A percentile compares a stretch with the other conserved stretches of the same genome.
Evolutionary conservation across 2,329 filamentous ascomycete genomes (phyloP).

Genomic region (Ophiocordyceps robertsii): DNA sequence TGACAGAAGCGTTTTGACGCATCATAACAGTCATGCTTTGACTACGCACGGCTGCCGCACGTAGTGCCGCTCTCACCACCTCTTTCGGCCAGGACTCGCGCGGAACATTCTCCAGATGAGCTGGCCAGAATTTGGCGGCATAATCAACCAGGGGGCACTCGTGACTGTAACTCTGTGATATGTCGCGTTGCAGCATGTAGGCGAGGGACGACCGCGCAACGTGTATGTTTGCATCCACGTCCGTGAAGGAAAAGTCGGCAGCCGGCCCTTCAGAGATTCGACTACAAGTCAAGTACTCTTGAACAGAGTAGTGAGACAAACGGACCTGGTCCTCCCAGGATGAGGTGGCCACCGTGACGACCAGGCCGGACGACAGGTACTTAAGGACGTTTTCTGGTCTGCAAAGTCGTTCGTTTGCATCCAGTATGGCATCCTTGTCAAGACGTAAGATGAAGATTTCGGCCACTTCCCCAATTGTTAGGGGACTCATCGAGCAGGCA

Average conservation of each 20-base stretch:
- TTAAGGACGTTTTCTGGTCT: not conserved
- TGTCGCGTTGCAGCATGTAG: not conserved
- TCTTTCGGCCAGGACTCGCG: not conserved
- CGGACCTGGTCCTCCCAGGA: not conserved
- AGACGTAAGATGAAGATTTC: conserved; percentile 2
- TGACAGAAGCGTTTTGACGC: too few species aligned
- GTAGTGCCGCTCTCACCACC: not conserved
- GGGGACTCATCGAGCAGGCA: not conserved
- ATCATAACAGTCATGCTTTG: not conserved
- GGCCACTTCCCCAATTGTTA: not conserved
- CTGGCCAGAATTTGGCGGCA: not conserved
- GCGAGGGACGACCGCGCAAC: conserved; percentile 1
- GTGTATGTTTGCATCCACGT: not conserved
- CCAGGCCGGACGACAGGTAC: conserved; percentile 1
- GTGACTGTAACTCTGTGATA: too few species aligned
- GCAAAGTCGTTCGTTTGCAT: not conserved
- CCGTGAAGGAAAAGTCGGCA: conserved; percentile 1
- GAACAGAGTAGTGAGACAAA: conserved; percentile 3
- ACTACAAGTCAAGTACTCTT: conserved; percentile 3
- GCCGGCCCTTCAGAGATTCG: not conserved
- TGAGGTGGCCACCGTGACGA: not conserved
- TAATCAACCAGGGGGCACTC: too few species aligned
- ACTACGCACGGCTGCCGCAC: too few species aligned
- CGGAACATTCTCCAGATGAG: not conserved
- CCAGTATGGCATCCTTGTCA: not conserved